Base-by-base conservation (phyloP, 2,329 filamentous ascomycete genomes). In the Ophiostoma triangulosporum region DNA sequence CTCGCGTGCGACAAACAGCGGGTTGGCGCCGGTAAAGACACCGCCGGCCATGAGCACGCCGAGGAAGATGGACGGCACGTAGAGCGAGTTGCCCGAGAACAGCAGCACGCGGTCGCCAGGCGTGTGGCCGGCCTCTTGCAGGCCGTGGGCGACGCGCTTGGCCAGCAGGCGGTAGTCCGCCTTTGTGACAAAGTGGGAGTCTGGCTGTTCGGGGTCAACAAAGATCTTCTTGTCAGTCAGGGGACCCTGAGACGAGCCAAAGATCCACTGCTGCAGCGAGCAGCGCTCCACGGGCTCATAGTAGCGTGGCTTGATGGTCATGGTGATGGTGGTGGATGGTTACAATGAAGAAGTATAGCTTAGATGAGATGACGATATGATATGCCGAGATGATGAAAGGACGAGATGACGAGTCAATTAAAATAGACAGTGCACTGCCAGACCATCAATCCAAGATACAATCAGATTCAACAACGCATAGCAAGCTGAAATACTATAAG, bases 1-100 rank as follows among this genome's bases (percentile, higher is more conserved):
- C 66, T 93, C 87, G 20, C 84, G 71, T 0, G 78, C 70, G 0
- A 86, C 81, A 60, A 81, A 66, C 4, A 59, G 57, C 22, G 66
- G 66, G 55, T 67, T 68, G 35, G 66, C 66, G 26, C 85, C 86
- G 0, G 82, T 85, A 68, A 91, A 91, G 52, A 91, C 70, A 1
- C 84, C 85, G 4, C 85, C 85, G 0, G 86, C 84, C 79, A 88
- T 88, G 50, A 88, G 72, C 20, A 85, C 73, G 15, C 86, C 86
- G 65, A 88, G 73, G 52, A 90, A 78, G 1, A 86, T 70, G 0
- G 78, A 71, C 0, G 86, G 83, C 63, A 83, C 87, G 69, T 84
- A 87, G 14, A 91, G 66, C 59, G 77, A 82, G 66, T 90, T 91
- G 22, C 80, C 77, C 0, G 83, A 83, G 66, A 84, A 90, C 20